phyloP scores from a whole-genome alignment of 192 early-diverging fungal species.

The Lobosporangium transversale region DNA sequence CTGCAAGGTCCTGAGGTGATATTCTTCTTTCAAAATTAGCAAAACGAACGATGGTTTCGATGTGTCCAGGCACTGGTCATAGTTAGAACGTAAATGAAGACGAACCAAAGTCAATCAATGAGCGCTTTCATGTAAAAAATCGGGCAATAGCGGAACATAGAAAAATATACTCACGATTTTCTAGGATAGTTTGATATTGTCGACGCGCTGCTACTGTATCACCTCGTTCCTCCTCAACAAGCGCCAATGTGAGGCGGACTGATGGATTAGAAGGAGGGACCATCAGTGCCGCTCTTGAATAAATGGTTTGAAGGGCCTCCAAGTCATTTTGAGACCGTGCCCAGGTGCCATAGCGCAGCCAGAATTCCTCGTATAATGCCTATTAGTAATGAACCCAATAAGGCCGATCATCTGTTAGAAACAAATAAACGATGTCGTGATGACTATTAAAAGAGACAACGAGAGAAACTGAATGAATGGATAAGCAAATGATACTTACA shows the following conservation, averaged over 20 bases:
- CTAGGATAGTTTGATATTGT: conserved; percentile 66
- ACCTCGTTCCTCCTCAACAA: conserved; percentile 72
- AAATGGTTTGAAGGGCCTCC: conserved; percentile 61
- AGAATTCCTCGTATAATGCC: conserved; percentile 85
- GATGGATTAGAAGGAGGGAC: conserved; percentile 68
- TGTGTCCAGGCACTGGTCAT: conserved; percentile 73
- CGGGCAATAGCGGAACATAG: neutral
- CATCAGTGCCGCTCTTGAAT: conserved; percentile 60
- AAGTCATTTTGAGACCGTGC: conserved; percentile 57
- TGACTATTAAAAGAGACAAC: neutral
- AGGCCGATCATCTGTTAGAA: neutral
- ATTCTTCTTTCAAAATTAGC: conserved; percentile 74
- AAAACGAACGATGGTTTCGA: conserved; percentile 70
- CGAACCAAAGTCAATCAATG: too few species aligned
- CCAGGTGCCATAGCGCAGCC: conserved; percentile 75
- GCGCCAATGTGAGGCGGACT: conserved; percentile 66
- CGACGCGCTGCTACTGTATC: conserved; percentile 62
- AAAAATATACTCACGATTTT: conserved; percentile 53
- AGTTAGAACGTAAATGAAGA: too few species aligned
- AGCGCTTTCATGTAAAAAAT: neutral
- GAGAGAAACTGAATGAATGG: too few species aligned
- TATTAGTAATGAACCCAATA: conserved; percentile 1
- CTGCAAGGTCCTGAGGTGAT: conserved; percentile 50
- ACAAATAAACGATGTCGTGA: neutral
- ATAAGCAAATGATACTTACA: too few species aligned